These are phyloP conservation scores for Eucalyptus camaldulensis DNA, from an alignment of 345 rosid species.

Conservation along the genomic window DNA sequence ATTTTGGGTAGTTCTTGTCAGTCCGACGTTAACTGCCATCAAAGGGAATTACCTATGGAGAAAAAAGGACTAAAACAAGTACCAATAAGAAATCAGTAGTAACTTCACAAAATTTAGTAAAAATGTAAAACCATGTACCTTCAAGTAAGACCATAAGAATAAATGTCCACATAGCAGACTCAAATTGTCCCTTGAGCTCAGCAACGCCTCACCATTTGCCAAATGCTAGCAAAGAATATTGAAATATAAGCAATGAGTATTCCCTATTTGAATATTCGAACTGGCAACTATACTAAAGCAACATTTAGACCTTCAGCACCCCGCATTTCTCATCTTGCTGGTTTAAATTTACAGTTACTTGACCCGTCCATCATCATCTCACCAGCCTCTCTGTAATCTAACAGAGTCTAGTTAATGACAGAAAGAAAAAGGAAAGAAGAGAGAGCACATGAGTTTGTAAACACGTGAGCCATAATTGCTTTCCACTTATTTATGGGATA, in stretches of 20 bases:
- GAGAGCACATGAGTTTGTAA: background rate
- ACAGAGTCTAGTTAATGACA: background rate
- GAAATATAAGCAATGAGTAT: background rate
- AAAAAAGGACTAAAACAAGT: background rate
- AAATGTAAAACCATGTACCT: background rate
- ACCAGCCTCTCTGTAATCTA: background rate
- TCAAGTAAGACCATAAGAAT: background rate
- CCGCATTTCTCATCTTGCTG: background rate
- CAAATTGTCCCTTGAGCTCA: background rate
- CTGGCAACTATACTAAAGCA: background rate
- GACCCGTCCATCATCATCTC: background rate
- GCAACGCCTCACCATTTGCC: background rate
- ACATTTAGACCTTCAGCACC: background rate
- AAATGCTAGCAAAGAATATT: background rate
- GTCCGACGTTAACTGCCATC: background rate
- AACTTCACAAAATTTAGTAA: background rate
- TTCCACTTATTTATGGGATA: background rate
- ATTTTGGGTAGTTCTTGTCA: background rate
- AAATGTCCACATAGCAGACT: background rate
- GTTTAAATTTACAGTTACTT: background rate
- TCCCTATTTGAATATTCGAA: background rate
- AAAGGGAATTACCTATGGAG: background rate
- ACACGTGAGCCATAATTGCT: background rate
- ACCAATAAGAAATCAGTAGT: background rate
- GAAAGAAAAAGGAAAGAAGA: background rate